phyloP scores from a whole-genome alignment of 805 yeast species.

The Crinitomyces ghanaensis region DNA sequence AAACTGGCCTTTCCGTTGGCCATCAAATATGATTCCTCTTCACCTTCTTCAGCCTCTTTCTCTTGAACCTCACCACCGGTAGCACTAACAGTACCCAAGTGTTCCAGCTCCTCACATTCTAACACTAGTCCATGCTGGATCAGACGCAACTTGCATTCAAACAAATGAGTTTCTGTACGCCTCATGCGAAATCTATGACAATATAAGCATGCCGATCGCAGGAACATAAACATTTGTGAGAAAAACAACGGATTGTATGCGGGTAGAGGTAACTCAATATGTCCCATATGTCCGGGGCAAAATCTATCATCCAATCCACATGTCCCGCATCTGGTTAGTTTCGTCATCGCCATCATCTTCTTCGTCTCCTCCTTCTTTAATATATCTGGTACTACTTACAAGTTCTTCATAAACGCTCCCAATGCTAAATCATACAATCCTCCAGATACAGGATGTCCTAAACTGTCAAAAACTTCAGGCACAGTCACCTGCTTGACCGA shows the following conservation, averaged over 20 bases:
- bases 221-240: conserved; percentile 73
- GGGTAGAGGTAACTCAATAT: conserved; percentile 91
- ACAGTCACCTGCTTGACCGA: conserved; percentile 94
- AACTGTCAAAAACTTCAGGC: conserved; percentile 89
- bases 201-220: conserved; percentile 77
- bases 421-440: conserved; percentile 92
- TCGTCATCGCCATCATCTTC: too few species aligned
- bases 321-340: conserved; percentile 52
- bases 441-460: conserved; percentile 90
- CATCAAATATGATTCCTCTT: conserved; percentile 26
- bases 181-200: conserved; percentile 79
- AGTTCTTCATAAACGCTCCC: conserved; percentile 83
- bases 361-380: too few species aligned
- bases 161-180: conserved; percentile 59
- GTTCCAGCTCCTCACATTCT: conserved; percentile 66
- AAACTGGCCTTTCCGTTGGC: conserved; percentile 16
- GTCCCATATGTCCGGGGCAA: conserved; percentile 99
- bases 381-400: conserved; percentile 23
- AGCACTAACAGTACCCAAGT: conserved; percentile 31
- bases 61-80: conserved; percentile 31
- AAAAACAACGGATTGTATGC: conserved; percentile 92
- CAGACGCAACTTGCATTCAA: conserved; percentile 63
- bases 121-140: conserved; percentile 81
- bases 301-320: conserved; percentile 91
- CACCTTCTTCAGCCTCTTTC: conserved; percentile 38